Conservation (phyloP, 176 grass and related monocot species). For the Poa annua region DNA sequence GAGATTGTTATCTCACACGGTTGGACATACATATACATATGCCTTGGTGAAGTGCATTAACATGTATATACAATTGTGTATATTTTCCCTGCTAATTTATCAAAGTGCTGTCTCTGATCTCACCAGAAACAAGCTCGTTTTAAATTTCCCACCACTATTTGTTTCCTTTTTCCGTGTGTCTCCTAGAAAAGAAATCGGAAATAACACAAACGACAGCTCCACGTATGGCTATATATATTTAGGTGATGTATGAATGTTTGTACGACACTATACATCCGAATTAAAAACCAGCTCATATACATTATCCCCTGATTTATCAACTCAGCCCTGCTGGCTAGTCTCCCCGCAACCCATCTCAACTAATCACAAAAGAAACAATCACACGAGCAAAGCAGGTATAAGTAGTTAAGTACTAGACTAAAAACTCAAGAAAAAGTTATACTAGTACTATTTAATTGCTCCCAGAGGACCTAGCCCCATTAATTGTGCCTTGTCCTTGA, state of each 20-base stretch:
- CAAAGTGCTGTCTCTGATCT: constrained; percentile 32
- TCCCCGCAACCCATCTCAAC: constrained; percentile 50
- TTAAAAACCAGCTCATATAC: constrained; percentile 11
- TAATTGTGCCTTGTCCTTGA: constrained; percentile 41
- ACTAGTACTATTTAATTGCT: constrained; percentile 13
- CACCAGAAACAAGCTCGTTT: constrained; percentile 17
- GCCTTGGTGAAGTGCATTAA: neutral
- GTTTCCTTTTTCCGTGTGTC: constrained; percentile 22
- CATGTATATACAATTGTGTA: neutral
- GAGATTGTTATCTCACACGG: constrained; percentile 24
- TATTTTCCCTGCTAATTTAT: constrained; percentile 32
- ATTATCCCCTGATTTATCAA: constrained; percentile 50
- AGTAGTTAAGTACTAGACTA: constrained; percentile 13
- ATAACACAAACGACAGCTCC: constrained; percentile 38
- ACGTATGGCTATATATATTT: constrained; percentile 12
- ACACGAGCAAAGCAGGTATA: constrained; percentile 41
- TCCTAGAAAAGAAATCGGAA: neutral
- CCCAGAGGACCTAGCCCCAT: constrained; percentile 28
- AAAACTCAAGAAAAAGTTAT: constrained; percentile 35
- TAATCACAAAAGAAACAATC: constrained; percentile 53
- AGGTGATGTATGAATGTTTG: constrained; percentile 51
- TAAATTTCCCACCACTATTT: constrained; percentile 38
- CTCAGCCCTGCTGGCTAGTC: constrained; percentile 38
- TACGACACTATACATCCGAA: constrained; percentile 31
- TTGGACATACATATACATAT: constrained; percentile 31